Evolutionary conservation across 2,329 filamentous ascomycete genomes (phyloP).

Genomic region (Hysterium pulicare): DNA sequence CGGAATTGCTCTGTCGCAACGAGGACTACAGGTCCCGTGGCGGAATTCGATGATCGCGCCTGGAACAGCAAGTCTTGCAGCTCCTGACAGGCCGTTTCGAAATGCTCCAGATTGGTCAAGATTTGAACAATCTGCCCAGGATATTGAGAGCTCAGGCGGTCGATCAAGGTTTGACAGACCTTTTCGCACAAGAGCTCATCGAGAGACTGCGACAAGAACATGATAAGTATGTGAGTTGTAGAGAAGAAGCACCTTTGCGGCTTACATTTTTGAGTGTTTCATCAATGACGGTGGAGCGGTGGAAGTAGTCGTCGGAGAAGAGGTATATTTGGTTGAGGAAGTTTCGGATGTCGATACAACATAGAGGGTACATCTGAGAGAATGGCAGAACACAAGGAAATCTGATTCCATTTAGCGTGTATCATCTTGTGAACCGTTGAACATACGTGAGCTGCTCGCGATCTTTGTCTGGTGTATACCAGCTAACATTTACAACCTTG

Average conservation of each 20-base stretch:
- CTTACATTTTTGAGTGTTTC: slow-evolving; percentile 77
- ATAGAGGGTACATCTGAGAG: slow-evolving; percentile 97
- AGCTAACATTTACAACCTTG: slow-evolving; percentile 92
- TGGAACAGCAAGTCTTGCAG: slow-evolving; percentile 82
- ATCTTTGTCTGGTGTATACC: slow-evolving; percentile 83
- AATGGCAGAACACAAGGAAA: slow-evolving; percentile 97
- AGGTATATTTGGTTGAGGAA: slow-evolving; percentile 98
- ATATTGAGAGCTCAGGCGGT: slow-evolving; percentile 86
- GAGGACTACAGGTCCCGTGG: slow-evolving; percentile 74
- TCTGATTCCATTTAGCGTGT: too few relatives aligned
- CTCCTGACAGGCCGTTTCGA: slow-evolving; percentile 88
- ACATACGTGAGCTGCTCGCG: slow-evolving; percentile 70
- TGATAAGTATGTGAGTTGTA: slow-evolving; percentile 9
- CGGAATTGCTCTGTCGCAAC: slow-evolving; percentile 83
- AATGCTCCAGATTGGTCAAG: slow-evolving; percentile 94
- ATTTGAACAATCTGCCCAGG: slow-evolving; percentile 98
- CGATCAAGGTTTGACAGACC: slow-evolving; percentile 85
- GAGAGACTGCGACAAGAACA: slow-evolving; percentile 59
- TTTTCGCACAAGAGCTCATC: slow-evolving; percentile 91
- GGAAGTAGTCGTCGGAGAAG: slow-evolving; percentile 94
- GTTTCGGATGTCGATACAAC: slow-evolving; percentile 96
- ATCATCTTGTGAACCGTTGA: too few relatives aligned
- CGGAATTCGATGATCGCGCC: slow-evolving; percentile 76
- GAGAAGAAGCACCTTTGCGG: neutral
- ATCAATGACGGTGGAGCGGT: slow-evolving; percentile 85